phyloP scores from a whole-genome alignment of 257 asterid genomes.

The Salvia splendens region DNA sequence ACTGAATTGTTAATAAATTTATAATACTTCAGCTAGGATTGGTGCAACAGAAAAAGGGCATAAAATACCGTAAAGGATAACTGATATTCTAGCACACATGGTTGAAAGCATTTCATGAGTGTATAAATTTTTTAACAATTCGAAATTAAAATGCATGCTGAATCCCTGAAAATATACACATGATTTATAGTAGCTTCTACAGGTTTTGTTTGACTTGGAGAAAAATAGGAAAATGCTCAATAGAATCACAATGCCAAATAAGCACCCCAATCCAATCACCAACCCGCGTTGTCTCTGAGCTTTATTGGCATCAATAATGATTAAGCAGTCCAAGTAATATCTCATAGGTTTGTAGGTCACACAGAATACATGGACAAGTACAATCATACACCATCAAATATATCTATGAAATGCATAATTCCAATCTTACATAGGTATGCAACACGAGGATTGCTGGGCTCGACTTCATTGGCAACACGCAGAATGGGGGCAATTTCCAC shows the following conservation, averaged over 20 bases:
- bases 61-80: background rate
- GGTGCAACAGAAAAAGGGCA: conserved; percentile 5
- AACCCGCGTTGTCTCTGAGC: conserved; percentile 11
- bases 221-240: conserved; percentile 6
- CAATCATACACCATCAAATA: conserved; percentile 5
- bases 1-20: background rate
- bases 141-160: background rate
- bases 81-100: conserved; percentile 13
- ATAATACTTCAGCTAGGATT: conserved; percentile 5
- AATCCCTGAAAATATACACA: background rate
- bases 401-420: conserved; percentile 13
- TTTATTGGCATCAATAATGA: conserved; percentile 3
- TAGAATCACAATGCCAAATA: conserved; percentile 9
- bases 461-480: conserved; percentile 99
- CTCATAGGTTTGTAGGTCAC: conserved; percentile 16
- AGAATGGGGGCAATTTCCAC: conserved; percentile 98
- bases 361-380: conserved; percentile 15
- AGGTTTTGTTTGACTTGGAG: conserved; percentile 13
- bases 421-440: conserved; percentile 89
- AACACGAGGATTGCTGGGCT: conserved; percentile 95
- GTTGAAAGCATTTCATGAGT: conserved; percentile 11
- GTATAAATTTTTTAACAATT: background rate
- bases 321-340: conserved; percentile 11
- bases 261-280: conserved; percentile 19
- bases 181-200: background rate